Base-by-base conservation (phyloP, 2,329 filamentous ascomycete genomes). In the Stemphylium beticola region DNA sequence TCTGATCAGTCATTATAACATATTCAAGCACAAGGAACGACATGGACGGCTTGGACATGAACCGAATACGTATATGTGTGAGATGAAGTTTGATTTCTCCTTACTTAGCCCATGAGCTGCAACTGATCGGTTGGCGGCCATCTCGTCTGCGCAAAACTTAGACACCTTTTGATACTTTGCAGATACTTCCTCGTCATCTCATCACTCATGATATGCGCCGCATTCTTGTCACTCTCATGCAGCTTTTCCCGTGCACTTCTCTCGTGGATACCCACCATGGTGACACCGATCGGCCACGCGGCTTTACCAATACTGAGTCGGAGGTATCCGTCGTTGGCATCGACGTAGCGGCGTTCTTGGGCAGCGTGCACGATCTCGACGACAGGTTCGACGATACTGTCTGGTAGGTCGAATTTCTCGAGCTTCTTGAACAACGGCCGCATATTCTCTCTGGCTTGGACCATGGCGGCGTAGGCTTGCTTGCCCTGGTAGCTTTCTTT, bases 241-340 rank as follows among this genome's bases (percentile, higher is more conserved):
- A 99, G 80, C 78, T 99, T 99, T 78, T 99, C 95, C 60, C 95
- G 86, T 17, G 95, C 93, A 64, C 90, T 95, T 71, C 95, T 87
- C 81, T 98, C 95, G 84, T 99, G 95, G 67, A 99, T 99, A 82
- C 95, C 95, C 70, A 99, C 95, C 95, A 98, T 99, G 75, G 95
- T 99, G 34, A 99, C 95, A 77, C 95, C 95, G 70, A 99, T 99
- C 20, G 95, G 95, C 95, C 95, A 99, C 14, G 95, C 95, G 64
- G 92, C 93, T 79, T 96, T 96, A 61, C 92, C 92, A 70, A 99
- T 99, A 74, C 91, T 96, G 49, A 99, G 81, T 48, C 91, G 84
- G 57, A 99, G 81, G 75, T 99, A 99, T 0, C 92, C 93, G 74
- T 99, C 91, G 73, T 98, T 98, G 31, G 95, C 95, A 77, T 97